phyloP scores from a whole-genome alignment of 768 basidiomycete genomes.

The Xanthoconium stramineum region DNA sequence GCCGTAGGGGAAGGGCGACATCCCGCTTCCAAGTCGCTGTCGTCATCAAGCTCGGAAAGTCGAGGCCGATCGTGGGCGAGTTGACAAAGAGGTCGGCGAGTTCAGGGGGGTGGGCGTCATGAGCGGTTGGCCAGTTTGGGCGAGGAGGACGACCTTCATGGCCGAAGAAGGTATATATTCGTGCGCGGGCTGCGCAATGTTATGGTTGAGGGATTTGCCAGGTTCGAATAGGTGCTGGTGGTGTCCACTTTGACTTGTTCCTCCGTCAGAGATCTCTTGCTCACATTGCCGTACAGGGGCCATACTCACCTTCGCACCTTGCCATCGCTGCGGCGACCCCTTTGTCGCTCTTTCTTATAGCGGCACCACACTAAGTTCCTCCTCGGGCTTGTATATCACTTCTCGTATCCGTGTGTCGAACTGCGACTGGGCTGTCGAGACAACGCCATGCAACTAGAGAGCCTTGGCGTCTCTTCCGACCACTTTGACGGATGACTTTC shows the following conservation, averaged over 20 bases:
- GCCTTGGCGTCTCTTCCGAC: slow-evolving; percentile 62
- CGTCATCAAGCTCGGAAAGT: slow-evolving; percentile 44
- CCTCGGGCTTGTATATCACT: slow-evolving; percentile 61
- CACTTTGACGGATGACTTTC: slow-evolving; percentile 42
- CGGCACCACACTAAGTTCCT: slow-evolving; percentile 53
- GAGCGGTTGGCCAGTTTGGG: slow-evolving; percentile 71
- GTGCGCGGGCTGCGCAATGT: slow-evolving; percentile 20
- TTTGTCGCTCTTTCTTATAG: slow-evolving; percentile 65
- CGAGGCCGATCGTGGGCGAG: slow-evolving; percentile 67
- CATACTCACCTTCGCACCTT: slow-evolving; percentile 69
- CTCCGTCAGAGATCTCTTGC: slow-evolving; percentile 56
- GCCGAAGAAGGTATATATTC: slow-evolving; percentile 45
- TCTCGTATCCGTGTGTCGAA: slow-evolving; percentile 49
- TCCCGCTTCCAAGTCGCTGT: slow-evolving; percentile 27
- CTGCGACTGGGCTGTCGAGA: slow-evolving; percentile 39
- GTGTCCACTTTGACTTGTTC: slow-evolving; percentile 45
- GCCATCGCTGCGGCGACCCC: slow-evolving; percentile 66
- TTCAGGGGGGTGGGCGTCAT: slow-evolving; percentile 70
- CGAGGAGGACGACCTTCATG: slow-evolving; percentile 78
- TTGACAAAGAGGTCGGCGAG: slow-evolving; percentile 64
- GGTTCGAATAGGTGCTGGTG: slow-evolving; percentile 18
- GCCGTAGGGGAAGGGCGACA: slow-evolving; percentile 48
- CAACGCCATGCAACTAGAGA: slow-evolving; percentile 41
- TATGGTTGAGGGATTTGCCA: slow-evolving; percentile 53
- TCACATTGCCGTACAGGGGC: slow-evolving; percentile 63